phyloP scores from a whole-genome alignment of 441 rosid species.

The Pelargonium citronellum region DNA sequence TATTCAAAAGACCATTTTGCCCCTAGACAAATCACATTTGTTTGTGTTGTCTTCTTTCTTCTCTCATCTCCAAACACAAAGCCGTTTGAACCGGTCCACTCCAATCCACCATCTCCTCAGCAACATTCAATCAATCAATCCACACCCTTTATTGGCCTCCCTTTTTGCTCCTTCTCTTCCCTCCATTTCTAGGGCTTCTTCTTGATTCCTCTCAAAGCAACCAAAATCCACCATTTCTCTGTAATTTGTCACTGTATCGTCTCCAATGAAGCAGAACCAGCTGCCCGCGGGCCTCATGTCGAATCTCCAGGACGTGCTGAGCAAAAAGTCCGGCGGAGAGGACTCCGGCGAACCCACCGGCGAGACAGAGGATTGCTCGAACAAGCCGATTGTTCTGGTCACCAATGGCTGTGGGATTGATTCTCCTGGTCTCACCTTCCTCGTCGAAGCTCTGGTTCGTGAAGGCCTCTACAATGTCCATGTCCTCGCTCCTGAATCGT shows the following conservation, averaged over 20 bases:
- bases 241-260: background rate
- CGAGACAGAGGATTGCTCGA: conserved; percentile 44
- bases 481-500: conserved; percentile 97
- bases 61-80: background rate
- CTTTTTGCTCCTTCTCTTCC: background rate
- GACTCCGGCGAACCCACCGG: conserved; percentile 32
- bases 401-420: conserved; percentile 89
- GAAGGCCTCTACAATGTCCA: conserved; percentile 73
- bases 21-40: too few species aligned
- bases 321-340: conserved; percentile 31
- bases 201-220: conserved; percentile 10
- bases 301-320: conserved; percentile 78
- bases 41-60: background rate
- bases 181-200: conserved; percentile 38
- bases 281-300: conserved; percentile 78
- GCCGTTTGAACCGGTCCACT: conserved; percentile 3
- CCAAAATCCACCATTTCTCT: background rate
- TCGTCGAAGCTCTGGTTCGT: conserved; percentile 78
- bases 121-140: background rate
- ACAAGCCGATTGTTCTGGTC: conserved; percentile 66
- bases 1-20: too few species aligned
- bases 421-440: conserved; percentile 74
- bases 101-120: background rate
- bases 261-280: conserved; percentile 43
- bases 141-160: conserved; percentile 7